Evolutionary conservation across 805 yeast genomes (phyloP).

Genomic region (Candida michaelii): DNA sequence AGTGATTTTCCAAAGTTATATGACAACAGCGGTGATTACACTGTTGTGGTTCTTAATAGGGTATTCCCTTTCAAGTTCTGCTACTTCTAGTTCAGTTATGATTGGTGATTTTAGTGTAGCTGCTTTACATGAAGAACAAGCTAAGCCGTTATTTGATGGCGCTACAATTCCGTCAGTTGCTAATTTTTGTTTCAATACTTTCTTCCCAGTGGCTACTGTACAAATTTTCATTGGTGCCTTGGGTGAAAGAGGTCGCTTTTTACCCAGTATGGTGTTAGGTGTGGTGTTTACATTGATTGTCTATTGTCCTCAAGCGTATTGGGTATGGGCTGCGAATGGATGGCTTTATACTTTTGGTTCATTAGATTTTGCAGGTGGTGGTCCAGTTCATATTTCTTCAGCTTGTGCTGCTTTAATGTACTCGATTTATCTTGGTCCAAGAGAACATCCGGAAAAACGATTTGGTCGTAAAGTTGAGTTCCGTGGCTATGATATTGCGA

Average conservation of each 20-base stretch:
- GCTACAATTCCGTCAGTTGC: slow-evolving; percentile 50
- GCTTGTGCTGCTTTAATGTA: slow-evolving; percentile 45
- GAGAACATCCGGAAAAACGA: slow-evolving; percentile 25
- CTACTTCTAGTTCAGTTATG: slow-evolving; percentile 24
- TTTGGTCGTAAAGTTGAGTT: slow-evolving; percentile 21
- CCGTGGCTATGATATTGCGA: slow-evolving; percentile 21
- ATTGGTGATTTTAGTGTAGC: slow-evolving; percentile 40
- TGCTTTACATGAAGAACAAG: slow-evolving; percentile 39
- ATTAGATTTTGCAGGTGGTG: slow-evolving; percentile 51
- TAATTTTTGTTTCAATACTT: slow-evolving; percentile 43
- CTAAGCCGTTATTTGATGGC: slow-evolving; percentile 42
- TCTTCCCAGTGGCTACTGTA: slow-evolving; percentile 49
- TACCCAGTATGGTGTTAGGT: slow-evolving; percentile 43
- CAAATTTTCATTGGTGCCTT: slow-evolving; percentile 47
- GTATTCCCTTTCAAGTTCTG: slow-evolving; percentile 43
- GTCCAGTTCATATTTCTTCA: slow-evolving; percentile 48
- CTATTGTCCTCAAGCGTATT: slow-evolving; percentile 46
- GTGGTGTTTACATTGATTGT: slow-evolving; percentile 42
- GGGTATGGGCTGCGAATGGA: slow-evolving; percentile 49
- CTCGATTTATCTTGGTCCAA: slow-evolving; percentile 43
- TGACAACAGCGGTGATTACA: slow-evolving; percentile 39
- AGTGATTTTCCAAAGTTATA: slow-evolving; percentile 43
- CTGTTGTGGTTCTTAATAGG: slow-evolving; percentile 48
- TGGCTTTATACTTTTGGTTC: slow-evolving; percentile 45
- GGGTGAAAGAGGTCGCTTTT: slow-evolving; percentile 43